Evolutionary conservation across 179 eudicot genomes (phyloP).

Genomic region (Beta macrorhiza): DNA sequence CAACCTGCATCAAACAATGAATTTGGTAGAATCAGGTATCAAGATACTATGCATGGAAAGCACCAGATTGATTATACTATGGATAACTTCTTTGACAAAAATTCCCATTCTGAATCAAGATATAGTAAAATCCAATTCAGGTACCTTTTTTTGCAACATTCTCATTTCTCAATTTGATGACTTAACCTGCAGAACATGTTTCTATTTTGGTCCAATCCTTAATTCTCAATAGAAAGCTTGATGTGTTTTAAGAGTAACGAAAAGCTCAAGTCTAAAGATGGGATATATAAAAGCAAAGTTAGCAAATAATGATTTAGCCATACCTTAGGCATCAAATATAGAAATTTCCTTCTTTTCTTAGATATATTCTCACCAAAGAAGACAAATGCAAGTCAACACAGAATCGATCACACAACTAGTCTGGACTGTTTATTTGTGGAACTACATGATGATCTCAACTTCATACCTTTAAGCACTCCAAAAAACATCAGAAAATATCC

Average conservation of each 20-base stretch:
- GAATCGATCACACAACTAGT: background rate
- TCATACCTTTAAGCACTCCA: background rate
- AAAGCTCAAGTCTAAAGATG: background rate
- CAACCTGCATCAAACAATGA: conserved; percentile 43
- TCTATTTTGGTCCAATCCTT: background rate
- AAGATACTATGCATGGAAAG: background rate
- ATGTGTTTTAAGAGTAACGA: no score
- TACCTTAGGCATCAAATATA: background rate
- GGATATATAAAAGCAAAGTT: background rate
- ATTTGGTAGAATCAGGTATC: conserved; percentile 7
- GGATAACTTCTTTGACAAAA: no score
- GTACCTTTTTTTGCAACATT: background rate
- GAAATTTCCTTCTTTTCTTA: background rate
- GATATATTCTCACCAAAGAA: background rate
- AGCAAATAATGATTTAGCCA: background rate
- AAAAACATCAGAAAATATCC: no score
- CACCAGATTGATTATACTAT: no score
- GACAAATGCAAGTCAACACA: background rate
- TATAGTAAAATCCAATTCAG: background rate
- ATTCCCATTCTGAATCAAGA: background rate
- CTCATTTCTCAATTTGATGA: background rate
- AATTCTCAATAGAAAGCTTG: background rate
- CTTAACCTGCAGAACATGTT: background rate
- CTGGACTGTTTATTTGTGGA: background rate
- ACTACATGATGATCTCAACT: background rate